phyloP scores from a whole-genome alignment of 192 early-diverging fungal genomes.

The Globomyces pollinis-pini region DNA sequence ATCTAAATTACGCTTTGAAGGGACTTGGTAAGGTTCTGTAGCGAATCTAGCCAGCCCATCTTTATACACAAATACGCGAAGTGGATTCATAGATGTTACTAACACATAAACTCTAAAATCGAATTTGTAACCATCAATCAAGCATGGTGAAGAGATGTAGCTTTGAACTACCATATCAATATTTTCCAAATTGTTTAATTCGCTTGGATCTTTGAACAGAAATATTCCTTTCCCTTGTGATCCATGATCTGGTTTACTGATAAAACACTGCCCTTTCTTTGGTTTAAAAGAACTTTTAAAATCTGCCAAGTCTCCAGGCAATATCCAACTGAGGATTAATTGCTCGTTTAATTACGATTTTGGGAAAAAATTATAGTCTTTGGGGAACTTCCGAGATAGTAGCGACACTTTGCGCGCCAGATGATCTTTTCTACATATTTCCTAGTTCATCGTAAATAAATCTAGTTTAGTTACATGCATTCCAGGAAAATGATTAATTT shows the following conservation, averaged over 20 bases:
- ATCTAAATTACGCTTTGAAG: constrained; percentile 27
- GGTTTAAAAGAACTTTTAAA: constrained; percentile 22
- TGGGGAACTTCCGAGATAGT: constrained; percentile 39
- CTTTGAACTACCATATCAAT: constrained; percentile 16
- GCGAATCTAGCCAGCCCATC: constrained; percentile 56
- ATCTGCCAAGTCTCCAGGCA: constrained; percentile 42
- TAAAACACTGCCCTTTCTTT: constrained; percentile 28
- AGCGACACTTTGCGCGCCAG: constrained; percentile 47
- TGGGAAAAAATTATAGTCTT: constrained; percentile 50
- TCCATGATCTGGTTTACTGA: constrained; percentile 50
- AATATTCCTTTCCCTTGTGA: constrained; percentile 52
- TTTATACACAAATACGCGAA: constrained; percentile 47
- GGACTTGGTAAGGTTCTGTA: constrained; percentile 40
- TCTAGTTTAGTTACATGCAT: too few species aligned
- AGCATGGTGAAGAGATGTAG: constrained; percentile 38
- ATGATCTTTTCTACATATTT: constrained; percentile 51
- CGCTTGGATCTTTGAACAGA: constrained; percentile 19
- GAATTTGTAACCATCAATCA: constrained; percentile 53
- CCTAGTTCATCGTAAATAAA: too few species aligned
- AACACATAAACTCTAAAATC: constrained; percentile 55
- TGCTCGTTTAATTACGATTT: too few species aligned
- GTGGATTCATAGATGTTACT: constrained; percentile 43
- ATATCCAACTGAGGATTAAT: too few species aligned
- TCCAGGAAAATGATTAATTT: constrained; percentile 57
- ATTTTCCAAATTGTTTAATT: constrained; percentile 3